Conservation (phyloP, 257 asterid species). For the Echium plantagineum region DNA sequence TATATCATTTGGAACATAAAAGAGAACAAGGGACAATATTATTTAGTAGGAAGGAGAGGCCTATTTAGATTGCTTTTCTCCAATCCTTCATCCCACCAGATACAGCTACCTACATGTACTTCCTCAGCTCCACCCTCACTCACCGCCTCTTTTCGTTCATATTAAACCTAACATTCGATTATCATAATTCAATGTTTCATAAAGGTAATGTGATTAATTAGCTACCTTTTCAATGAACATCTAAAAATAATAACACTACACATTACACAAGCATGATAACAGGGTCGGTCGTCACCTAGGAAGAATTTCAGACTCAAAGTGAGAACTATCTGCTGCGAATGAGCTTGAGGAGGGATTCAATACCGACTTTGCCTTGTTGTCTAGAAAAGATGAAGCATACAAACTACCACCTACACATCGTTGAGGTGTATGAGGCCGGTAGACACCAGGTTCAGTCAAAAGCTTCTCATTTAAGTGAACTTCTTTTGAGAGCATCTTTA, state of each 20-base stretch:
- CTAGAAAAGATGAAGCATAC: conserved; percentile 20
- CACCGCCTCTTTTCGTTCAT: conserved; percentile 18
- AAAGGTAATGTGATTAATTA: background rate
- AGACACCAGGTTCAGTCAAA: conserved; percentile 55
- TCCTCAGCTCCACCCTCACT: conserved; percentile 36
- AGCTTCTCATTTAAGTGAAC: conserved; percentile 48
- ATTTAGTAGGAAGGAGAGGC: no score
- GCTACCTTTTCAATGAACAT: background rate
- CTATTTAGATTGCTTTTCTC: no score
- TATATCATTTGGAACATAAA: no score
- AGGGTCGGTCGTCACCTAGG: conserved; percentile 40
- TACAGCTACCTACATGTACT: conserved; percentile 44
- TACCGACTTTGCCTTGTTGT: conserved; percentile 21
- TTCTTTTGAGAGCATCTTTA: conserved; percentile 51
- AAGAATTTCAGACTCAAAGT: conserved; percentile 29
- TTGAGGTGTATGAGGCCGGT: conserved; percentile 22
- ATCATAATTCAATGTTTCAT: background rate
- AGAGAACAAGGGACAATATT: no score
- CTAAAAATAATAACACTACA: background rate
- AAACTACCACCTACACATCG: conserved; percentile 17
- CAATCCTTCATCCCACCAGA: conserved; percentile 17
- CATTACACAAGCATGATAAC: background rate
- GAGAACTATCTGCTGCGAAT: conserved; percentile 17
- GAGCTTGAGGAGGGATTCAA: conserved; percentile 15
- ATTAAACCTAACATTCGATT: background rate